Base-by-base conservation (phyloP, 768 basidiomycete genomes). In the Gloeostereum incarnatum region DNA sequence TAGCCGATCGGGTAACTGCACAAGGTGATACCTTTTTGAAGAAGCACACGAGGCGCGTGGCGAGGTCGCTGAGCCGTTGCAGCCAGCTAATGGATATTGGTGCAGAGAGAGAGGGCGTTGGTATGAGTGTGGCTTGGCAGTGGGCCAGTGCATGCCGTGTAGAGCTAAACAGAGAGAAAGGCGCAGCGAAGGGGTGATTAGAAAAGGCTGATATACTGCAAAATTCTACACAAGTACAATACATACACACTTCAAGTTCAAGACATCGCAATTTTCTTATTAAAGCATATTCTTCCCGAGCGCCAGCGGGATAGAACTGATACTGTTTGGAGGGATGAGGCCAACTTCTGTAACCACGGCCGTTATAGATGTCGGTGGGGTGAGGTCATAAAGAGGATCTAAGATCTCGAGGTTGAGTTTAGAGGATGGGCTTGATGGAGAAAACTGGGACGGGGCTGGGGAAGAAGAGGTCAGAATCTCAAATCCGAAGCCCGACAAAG, bases 281-380 rank as follows among this genome's bases (percentile, higher is more conserved):
- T 60, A 75, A 45, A 73, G 44, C 23, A 49, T 66, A 9, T 62
- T 61, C 51, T 60, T 68, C 39, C 74, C 74, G 19, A 88, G 62
- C 1, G 86, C 84, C 39, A 83, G 63, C 13, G 83, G 80, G 57
- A 90, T 84, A 26, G 83, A 82, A 49, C 82, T 78, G 47, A 93
- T 88, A 45, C 89, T 89, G 48, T 81, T 90, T 0, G 92, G 89
- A 3, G 92, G 92, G 45, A 94, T 96, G 39, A 97, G 67, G 2
- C 94, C 94, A 31, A 93, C 92, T 62, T 99, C 96, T 2, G 94
- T 97, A 39, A 97, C 91, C 17, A 99, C 89, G 13, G 87, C 94
- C 1, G 96, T 94, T 45, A 99, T 92, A 54, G 78, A 85, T 14
- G 75, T 75, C 1, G 93, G 85, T 2, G 94, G 89, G 2, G 96